Conservation (phyloP, 208 protist species). For the Wallacemonas sp. region DNA sequence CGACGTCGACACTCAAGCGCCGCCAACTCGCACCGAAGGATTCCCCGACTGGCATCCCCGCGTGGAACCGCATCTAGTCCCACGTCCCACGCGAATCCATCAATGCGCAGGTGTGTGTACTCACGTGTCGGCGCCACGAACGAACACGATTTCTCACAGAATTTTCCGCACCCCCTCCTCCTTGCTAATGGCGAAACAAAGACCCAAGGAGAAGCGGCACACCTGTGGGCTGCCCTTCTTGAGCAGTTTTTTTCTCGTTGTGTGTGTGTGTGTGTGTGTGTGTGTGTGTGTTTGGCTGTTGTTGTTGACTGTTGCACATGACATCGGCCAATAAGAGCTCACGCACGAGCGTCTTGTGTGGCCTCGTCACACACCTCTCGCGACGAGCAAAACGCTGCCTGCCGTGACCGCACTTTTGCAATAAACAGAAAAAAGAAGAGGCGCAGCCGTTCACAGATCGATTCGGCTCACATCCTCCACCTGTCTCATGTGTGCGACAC, state of each 20-base stretch:
- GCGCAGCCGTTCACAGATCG: too few relatives aligned
- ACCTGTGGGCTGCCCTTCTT: conserved; percentile 5
- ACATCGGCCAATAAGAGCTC: too few relatives aligned
- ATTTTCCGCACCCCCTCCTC: neutral
- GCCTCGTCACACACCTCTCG: too few relatives aligned
- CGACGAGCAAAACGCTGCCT: too few relatives aligned
- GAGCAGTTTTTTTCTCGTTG: conserved; percentile 10
- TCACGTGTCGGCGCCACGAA: neutral
- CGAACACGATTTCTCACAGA: conserved; percentile 4
- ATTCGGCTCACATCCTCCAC: too few relatives aligned
- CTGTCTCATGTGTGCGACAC: too few relatives aligned
- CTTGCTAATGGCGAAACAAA: neutral
- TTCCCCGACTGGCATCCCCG: conserved; percentile 88
- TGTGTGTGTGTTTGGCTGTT: too few relatives aligned
- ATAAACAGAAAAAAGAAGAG: too few relatives aligned
- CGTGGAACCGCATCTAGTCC: conserved; percentile 74
- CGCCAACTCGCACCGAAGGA: conserved; percentile 83
- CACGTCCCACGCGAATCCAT: neutral
- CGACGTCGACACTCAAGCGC: conserved; percentile 71
- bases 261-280: too few relatives aligned
- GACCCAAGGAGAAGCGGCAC: neutral
- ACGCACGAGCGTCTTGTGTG: too few relatives aligned
- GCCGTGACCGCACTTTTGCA: too few relatives aligned
- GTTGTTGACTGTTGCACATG: too few relatives aligned
- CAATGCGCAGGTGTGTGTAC: neutral